Conservation (phyloP, 2,329 filamentous ascomycete species). For the Stenocarpella maydis region DNA sequence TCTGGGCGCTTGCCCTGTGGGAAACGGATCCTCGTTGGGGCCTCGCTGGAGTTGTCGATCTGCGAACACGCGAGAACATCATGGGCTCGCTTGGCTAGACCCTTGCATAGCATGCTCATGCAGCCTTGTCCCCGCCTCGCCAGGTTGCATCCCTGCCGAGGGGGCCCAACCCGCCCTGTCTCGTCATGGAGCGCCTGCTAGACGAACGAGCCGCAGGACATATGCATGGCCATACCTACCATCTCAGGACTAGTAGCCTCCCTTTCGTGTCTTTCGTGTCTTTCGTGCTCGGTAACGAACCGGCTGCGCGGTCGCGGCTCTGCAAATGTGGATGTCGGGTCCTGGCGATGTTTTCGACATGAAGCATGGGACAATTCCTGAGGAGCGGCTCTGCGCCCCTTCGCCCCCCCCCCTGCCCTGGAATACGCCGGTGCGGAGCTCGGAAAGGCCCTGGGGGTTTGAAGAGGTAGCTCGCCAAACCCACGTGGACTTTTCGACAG, state of each 20-base stretch:
- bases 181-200: conserved; percentile 6
- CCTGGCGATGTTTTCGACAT: conserved; percentile 24
- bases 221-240: background rate
- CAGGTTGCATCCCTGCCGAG: background rate
- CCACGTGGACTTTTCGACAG: background rate
- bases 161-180: background rate
- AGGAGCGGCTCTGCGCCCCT: conserved; percentile 10
- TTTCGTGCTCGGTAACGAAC: conserved; percentile 13
- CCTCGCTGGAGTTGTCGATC: conserved; percentile 3
- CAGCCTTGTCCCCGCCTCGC: background rate
- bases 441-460: conserved; percentile 13
- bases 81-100: background rate
- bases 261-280: too few relatives aligned
- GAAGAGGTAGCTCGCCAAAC: conserved; percentile 23
- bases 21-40: conserved; percentile 15
- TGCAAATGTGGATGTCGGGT: background rate
- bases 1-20: conserved; percentile 6
- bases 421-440: conserved; percentile 2
- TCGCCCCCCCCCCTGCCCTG: background rate
- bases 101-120: conserved; percentile 3
- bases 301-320: background rate
- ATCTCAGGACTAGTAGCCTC: background rate
- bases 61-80: conserved; percentile 21
- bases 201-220: background rate
- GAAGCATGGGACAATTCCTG: conserved; percentile 16